Percentiles rank a stretch among this genome's conserved stretches.
Evolutionary conservation across 2,329 filamentous ascomycete genomes (phyloP).

Genomic region (Fusarium multiceps): DNA sequence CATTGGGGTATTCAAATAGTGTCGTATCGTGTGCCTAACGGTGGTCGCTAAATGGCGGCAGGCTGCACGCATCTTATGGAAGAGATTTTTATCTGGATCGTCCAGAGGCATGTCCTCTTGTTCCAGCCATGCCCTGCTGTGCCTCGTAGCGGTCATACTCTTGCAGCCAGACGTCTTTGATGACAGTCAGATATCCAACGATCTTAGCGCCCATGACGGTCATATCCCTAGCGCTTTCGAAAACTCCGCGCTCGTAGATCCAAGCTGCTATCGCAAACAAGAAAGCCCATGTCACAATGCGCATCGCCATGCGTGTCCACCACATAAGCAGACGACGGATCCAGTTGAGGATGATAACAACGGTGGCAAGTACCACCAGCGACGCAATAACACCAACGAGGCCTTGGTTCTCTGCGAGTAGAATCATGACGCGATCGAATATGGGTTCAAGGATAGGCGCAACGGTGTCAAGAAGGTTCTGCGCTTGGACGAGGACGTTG

Average conservation of each 20-base stretch:
- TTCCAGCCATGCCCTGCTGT: constrained; percentile 51
- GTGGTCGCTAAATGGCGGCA: background rate
- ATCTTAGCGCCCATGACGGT: constrained; percentile 57
- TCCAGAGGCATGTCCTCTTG: constrained; percentile 34
- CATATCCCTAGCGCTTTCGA: constrained; percentile 71
- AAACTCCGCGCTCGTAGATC: constrained; percentile 73
- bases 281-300: constrained; percentile 72
- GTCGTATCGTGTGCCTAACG: constrained; percentile 3
- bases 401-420: constrained; percentile 52
- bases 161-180: constrained; percentile 65
- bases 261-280: constrained; percentile 65
- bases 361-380: constrained; percentile 57
- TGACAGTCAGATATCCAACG: constrained; percentile 59
- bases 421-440: constrained; percentile 53
- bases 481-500: constrained; percentile 48
- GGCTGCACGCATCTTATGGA: background rate
- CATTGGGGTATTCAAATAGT: constrained; percentile 31
- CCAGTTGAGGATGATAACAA: constrained; percentile 76
- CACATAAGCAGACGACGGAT: constrained; percentile 78
- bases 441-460: constrained; percentile 58
- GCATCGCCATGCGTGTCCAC: constrained; percentile 76
- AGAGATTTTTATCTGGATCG: constrained; percentile 21
- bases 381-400: constrained; percentile 49
- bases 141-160: constrained; percentile 70
- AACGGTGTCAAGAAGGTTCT: constrained; percentile 48